Base-by-base conservation (phyloP, 2,329 filamentous ascomycete species). In the Paecilomyces dactylethromorphus region DNA sequence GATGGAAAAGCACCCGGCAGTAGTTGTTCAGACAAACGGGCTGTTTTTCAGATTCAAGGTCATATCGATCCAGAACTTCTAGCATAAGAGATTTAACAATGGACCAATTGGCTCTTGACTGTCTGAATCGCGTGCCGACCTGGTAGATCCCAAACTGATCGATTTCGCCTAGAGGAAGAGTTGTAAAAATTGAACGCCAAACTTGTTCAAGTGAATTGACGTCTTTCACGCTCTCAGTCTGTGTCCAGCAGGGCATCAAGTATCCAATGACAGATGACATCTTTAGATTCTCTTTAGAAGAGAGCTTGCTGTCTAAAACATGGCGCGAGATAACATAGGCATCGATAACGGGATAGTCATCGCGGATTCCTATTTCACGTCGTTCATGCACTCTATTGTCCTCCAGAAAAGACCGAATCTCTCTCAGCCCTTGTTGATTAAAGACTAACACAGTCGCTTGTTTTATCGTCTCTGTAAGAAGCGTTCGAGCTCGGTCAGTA, bases 21-120 rank as follows among this genome's bases (percentile, higher is more conserved):
- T 87, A 87, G 15, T 75, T 77, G 62, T 86, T 85, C 59, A 83
- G 74, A n/a, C 76, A 79, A 8, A 76, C 65, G 13, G 76, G 74
- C 33, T 73, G 72, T 1, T 67, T 65, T 11, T 65, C 68, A 31
- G 73, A 75, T 31, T 77, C 79, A 3, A 69, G 64, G 3, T 76
- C 67, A 58, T 83, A 84, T 2, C 80, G 63, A 13, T 74, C 69
- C 51, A 86, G 75, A 1, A 80, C 68, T 10, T 78, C 78, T 24
- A 70, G 71, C 2, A 86, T 59, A 13, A 86, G 63, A 18, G 63
- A 65, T 56, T 78, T 78, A 6, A 82, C 70, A 3, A 79, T 63
- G 21, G 62, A 65, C 84, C 84, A 87, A 53, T 81, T 80, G 21
- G 81, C 80, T 52, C 70, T 63, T 3, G 63, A 54, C 6, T 68